phyloP scores from a whole-genome alignment of 257 asterid species.

The Solanum rostratum region DNA sequence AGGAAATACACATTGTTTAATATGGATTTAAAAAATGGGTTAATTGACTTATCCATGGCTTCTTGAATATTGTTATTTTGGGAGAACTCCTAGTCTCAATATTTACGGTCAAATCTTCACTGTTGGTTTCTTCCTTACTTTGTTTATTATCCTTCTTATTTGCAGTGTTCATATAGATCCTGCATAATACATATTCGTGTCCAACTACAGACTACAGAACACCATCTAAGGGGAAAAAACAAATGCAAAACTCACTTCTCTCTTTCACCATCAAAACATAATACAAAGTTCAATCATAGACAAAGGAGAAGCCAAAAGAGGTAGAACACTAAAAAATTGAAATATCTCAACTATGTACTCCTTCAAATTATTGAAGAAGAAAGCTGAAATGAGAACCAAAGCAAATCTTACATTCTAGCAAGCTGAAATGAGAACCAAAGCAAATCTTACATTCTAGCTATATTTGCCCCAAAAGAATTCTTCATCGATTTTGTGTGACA shows the following conservation, averaged over 20 bases:
- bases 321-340: neutral
- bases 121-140: neutral
- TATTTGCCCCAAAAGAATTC: neutral
- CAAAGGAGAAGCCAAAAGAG: neutral
- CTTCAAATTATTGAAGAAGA: neutral
- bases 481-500: no score
- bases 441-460: neutral
- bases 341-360: neutral
- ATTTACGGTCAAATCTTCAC: neutral
- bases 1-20: neutral
- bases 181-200: neutral
- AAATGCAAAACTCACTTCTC: neutral
- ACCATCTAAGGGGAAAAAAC: neutral
- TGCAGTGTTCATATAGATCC: neutral
- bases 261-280: neutral
- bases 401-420: neutral
- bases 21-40: neutral
- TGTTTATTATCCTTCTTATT: neutral
- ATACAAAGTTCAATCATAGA: neutral
- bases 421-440: neutral
- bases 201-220: neutral
- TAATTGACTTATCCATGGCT: neutral
- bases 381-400: neutral
- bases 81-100: neutral
- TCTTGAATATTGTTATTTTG: neutral